phyloP scores from a whole-genome alignment of 441 rosid species.

The Gossypium gossypioides region DNA sequence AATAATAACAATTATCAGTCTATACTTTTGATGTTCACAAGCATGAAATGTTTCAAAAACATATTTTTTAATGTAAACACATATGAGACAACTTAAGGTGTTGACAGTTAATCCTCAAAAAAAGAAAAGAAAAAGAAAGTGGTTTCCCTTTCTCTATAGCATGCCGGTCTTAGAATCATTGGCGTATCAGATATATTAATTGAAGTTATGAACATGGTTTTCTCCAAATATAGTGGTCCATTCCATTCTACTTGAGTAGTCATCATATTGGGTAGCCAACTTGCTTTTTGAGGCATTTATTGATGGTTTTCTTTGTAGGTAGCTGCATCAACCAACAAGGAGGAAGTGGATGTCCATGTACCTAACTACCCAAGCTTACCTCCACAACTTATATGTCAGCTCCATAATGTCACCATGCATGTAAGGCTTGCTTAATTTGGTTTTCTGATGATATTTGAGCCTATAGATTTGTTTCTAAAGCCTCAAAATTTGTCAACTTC shows the following conservation, averaged over 20 bases:
- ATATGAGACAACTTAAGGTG: too few relatives aligned
- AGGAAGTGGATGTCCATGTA: constrained; percentile 82
- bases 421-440: constrained; percentile 33
- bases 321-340: constrained; percentile 87
- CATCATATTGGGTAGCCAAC: background rate
- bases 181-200: background rate
- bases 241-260: background rate
- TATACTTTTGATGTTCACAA: too few relatives aligned
- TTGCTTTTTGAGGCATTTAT: background rate
- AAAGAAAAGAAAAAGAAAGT: too few relatives aligned
- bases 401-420: constrained; percentile 96
- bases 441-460: background rate
- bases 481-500: constrained; percentile 22
- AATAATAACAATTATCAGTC: too few relatives aligned
- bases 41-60: too few relatives aligned
- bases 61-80: too few relatives aligned
- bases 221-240: background rate
- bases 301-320: constrained; percentile 38
- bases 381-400: constrained; percentile 90
- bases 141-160: background rate
- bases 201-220: background rate
- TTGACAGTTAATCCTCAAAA: too few relatives aligned
- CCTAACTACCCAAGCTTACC: constrained; percentile 92
- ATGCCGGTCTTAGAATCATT: background rate
- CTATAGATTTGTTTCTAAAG: constrained; percentile 5